Conservation (phyloP, 352 stramenopile genomes). For the Pilasporangium apinafurcum region DNA sequence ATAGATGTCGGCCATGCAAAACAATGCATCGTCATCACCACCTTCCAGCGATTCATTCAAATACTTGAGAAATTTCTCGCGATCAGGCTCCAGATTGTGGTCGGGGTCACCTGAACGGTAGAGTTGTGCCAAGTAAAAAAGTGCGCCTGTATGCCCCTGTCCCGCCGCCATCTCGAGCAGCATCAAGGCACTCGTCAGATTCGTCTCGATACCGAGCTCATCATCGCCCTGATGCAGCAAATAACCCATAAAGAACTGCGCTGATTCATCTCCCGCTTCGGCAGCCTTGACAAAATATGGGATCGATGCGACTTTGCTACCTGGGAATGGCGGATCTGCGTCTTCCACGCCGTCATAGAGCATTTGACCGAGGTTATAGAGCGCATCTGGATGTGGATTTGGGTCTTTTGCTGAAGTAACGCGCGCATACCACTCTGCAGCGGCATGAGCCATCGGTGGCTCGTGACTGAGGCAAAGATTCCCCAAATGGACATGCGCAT, state of each 20-base stretch:
- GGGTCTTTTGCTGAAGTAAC: slow-evolving; percentile 36
- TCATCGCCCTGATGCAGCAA: slow-evolving; percentile 72
- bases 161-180: slow-evolving; percentile 71
- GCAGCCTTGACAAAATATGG: slow-evolving; percentile 75
- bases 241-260: slow-evolving; percentile 85
- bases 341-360: slow-evolving; percentile 71
- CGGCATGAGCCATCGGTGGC: slow-evolving; percentile 60
- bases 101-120: slow-evolving; percentile 72
- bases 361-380: slow-evolving; percentile 83
- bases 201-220: slow-evolving; percentile 55
- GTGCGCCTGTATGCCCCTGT: slow-evolving; percentile 60
- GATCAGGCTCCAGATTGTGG: slow-evolving; percentile 36
- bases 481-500: slow-evolving; percentile 75
- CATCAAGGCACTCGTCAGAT: slow-evolving; percentile 59
- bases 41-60: slow-evolving; percentile 55
- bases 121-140: slow-evolving; percentile 84
- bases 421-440: slow-evolving; percentile 68
- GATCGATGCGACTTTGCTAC: slow-evolving; percentile 54
- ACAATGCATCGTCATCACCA: slow-evolving; percentile 66
- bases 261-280: slow-evolving; percentile 66
- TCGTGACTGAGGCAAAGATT: slow-evolving; percentile 79
- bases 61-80: slow-evolving; percentile 51
- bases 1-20: slow-evolving; percentile 86
- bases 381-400: slow-evolving; percentile 65
- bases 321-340: slow-evolving; percentile 51